A percentile compares a stretch with the other conserved stretches of the same genome.
These are phyloP conservation scores for Phycomyces nitens DNA, from an alignment of 192 early-diverging fungal species.

Conservation along the genomic window DNA sequence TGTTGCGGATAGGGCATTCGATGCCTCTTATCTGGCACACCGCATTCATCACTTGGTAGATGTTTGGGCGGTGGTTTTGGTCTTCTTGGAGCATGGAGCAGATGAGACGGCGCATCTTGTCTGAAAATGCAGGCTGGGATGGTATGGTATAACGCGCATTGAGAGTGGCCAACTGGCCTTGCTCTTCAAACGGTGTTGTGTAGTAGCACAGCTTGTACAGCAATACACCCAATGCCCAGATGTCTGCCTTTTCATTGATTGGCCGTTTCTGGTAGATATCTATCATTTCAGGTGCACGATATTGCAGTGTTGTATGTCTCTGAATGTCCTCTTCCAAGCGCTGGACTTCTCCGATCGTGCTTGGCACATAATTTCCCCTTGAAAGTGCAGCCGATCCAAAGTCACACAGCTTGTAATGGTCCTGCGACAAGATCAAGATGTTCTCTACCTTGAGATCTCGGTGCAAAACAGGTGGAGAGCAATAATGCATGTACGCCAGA, in stretches of 20 bases:
- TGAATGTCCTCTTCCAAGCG: slow-evolving; percentile 87
- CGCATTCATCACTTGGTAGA: slow-evolving; percentile 70
- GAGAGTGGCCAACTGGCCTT: slow-evolving; percentile 81
- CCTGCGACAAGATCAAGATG: slow-evolving; percentile 56
- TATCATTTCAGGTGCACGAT: slow-evolving; percentile 93
- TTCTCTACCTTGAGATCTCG: slow-evolving; percentile 89
- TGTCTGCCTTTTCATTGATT: slow-evolving; percentile 77
- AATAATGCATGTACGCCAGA: slow-evolving; percentile 90
- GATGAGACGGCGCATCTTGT: slow-evolving; percentile 53
- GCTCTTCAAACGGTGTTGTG: slow-evolving; percentile 92
- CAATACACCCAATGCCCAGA: slow-evolving; percentile 83
- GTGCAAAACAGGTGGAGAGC: slow-evolving; percentile 77
- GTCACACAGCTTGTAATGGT: slow-evolving; percentile 87
- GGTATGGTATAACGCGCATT: slow-evolving; percentile 85
- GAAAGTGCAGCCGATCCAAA: slow-evolving; percentile 84
- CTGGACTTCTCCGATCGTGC: slow-evolving; percentile 66
- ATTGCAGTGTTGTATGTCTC: slow-evolving; percentile 88
- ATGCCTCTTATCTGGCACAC: slow-evolving; percentile 62
- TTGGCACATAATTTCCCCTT: slow-evolving; percentile 51
- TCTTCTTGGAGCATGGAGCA: slow-evolving; percentile 76
- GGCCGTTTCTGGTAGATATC: slow-evolving; percentile 85
- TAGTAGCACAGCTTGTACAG: slow-evolving; percentile 96
- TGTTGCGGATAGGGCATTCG: slow-evolving; percentile 60
- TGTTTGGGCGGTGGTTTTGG: slow-evolving; percentile 68
- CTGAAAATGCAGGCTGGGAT: slow-evolving; percentile 62